Evolutionary conservation across 345 rosid species (phyloP), one percentile per base, ranked within the genome.

Genomic region (Aurinia saxatilis): DNA sequence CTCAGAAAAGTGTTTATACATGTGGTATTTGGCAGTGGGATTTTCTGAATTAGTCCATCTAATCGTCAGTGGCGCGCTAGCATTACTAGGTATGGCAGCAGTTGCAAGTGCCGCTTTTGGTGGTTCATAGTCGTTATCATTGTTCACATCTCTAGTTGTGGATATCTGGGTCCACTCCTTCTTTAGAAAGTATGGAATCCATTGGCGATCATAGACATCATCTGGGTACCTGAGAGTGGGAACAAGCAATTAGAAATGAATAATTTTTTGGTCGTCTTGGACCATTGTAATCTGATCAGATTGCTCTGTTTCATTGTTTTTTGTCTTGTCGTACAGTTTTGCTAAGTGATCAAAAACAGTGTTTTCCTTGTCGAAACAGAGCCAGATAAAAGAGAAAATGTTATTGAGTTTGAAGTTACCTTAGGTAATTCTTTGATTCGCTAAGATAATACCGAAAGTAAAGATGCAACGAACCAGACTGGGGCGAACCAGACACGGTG

Each of bases 201-300:
- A 80, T 10, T 18, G 10, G 6, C 81, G 75, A 21, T 80, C 84
- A 23, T 14, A 57, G 1, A 57, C 52, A 34, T 80, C 81, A 6
- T 72, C 48, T 4, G 62, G 17, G 47, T 35, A 80, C 78, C 84
- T 75, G 51, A 0, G 12, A 51, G 12, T 10, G 4, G 13, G 39
- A 56, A 6, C 35, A n/a, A 21, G 25, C 25, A 21, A 21, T 21
- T 21, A 21, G 25, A 4, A 21, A 21, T 21, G 4, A 21, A 21
- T 21, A 21, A 21, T 4, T 21, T 21, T 21, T 21, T 21, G 2
- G 4, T 4, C 4, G 4, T 21, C 4, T 21, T 21, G 25, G 25
- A 21, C 25, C 2, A 21, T 21, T 21, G 25, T 1, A n/a, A n/a
- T n/a, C n/a, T n/a, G n/a, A n/a, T n/a, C n/a, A n/a, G n/a, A n/a